Percentiles rank a stretch among this genome's conserved stretches.
Evolutionary conservation across 176 grass and related monocot species (phyloP).

Genomic region (Juncus effusus): DNA sequence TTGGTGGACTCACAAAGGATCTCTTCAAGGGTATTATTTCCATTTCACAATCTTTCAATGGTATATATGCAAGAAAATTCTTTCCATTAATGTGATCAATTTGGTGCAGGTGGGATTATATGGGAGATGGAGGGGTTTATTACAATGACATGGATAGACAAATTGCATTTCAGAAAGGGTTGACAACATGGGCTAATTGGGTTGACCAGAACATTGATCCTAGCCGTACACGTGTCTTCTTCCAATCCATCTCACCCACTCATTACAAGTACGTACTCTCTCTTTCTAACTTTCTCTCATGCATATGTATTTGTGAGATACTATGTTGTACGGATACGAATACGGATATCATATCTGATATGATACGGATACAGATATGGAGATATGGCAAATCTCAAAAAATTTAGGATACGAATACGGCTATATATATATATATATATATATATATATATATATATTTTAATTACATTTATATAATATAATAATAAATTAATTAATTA

Average conservation of each 20-base stretch:
- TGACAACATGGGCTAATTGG: constrained; percentile 87
- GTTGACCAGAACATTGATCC: constrained; percentile 58
- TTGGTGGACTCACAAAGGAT: constrained; percentile 93
- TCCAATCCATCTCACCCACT: constrained; percentile 85
- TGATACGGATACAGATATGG: no score
- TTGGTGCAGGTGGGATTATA: constrained; percentile 78
- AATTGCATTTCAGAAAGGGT: constrained; percentile 66
- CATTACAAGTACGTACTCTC: constrained; percentile 67
- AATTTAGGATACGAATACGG: no score
- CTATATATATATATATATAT: no score
- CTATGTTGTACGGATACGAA: no score
- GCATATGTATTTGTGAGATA: no score
- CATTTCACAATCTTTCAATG: no score
- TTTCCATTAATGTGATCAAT: background rate
- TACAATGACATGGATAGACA: constrained; percentile 82
- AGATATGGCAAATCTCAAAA: no score
- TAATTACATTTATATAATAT: no score
- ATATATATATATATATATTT: no score
- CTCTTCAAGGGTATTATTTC: constrained; percentile 53
- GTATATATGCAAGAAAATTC: background rate
- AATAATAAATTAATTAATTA: no score
- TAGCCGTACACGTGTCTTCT: constrained; percentile 75
- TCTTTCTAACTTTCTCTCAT: background rate
- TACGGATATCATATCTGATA: no score
- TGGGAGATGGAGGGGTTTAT: constrained; percentile 52